These are phyloP conservation scores for Fraxinus paxiana DNA, from an alignment of 305 asterid species.

Conservation along the genomic window DNA sequence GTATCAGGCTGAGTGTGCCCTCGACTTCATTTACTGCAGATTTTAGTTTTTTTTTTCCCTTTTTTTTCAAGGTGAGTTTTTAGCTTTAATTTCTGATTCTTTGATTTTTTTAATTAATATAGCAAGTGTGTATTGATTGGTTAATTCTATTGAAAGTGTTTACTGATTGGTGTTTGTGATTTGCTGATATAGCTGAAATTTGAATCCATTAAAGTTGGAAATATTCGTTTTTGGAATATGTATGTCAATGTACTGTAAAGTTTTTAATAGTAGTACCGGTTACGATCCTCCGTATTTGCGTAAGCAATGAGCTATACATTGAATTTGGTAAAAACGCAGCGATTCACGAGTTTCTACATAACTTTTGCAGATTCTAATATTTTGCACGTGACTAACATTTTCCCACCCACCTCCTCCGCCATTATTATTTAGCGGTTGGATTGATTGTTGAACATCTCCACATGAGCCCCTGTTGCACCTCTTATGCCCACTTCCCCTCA, in stretches of 20 bases:
- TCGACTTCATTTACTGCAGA: constrained; percentile 32
- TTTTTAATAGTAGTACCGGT: not conserved
- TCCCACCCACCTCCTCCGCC: not conserved
- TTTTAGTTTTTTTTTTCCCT: constrained; percentile 21
- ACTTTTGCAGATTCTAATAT: not conserved
- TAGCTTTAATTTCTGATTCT: not conserved
- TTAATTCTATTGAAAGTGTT: not conserved
- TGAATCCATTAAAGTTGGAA: not conserved
- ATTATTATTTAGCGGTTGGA: not conserved
- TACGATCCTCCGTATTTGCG: not conserved
- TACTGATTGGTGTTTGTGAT: not conserved
- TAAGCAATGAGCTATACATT: not conserved
- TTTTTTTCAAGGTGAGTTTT: constrained; percentile 17
- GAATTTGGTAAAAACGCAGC: not conserved
- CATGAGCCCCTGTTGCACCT: not conserved
- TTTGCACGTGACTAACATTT: not conserved
- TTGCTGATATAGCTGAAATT: not conserved
- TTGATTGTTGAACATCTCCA: not conserved
- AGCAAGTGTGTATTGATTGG: not conserved
- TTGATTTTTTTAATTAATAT: not conserved
- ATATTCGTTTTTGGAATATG: not conserved
- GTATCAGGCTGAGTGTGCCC: constrained; percentile 58
- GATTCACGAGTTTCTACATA: not conserved
- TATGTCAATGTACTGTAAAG: not conserved
- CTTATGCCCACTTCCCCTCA: not conserved